phyloP scores from a whole-genome alignment of 768 basidiomycete genomes.

The Collybia sp. region DNA sequence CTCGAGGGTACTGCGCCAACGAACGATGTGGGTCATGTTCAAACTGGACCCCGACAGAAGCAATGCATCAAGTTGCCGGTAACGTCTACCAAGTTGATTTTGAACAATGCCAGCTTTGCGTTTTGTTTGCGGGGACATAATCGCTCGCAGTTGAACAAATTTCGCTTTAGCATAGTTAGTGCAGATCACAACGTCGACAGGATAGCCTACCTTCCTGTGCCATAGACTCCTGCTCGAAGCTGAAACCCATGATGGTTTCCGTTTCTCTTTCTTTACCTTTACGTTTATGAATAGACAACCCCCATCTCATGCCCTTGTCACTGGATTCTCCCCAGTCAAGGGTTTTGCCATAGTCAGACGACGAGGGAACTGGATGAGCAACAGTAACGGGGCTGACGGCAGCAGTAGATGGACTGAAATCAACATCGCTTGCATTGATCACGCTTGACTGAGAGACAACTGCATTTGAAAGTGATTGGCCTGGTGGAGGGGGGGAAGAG shows the following conservation, averaged over 20 bases:
- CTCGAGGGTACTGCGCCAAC: slow-evolving; percentile 58
- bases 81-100: slow-evolving; percentile 64
- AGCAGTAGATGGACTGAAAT: slow-evolving; percentile 66
- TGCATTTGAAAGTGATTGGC: slow-evolving; percentile 19
- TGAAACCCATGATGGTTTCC: slow-evolving; percentile 27
- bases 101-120: slow-evolving; percentile 62
- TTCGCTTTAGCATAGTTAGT: slow-evolving; percentile 39
- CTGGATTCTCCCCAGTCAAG: slow-evolving; percentile 69
- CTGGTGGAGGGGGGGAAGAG: slow-evolving; percentile 26
- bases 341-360: slow-evolving; percentile 63
- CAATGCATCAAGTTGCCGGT: slow-evolving; percentile 44
- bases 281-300: slow-evolving; percentile 50
- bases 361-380: slow-evolving; percentile 64
- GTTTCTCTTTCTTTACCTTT: slow-evolving; percentile 49
- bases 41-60: slow-evolving; percentile 26
- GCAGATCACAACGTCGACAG: neutral
- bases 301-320: slow-evolving; percentile 57
- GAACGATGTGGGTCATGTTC: slow-evolving; percentile 46
- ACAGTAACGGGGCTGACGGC: slow-evolving; percentile 21
- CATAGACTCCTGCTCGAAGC: slow-evolving; percentile 57
- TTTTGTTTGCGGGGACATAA: slow-evolving; percentile 46
- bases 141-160: slow-evolving; percentile 46
- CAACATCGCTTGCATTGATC: slow-evolving; percentile 45
- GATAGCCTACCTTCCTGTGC: slow-evolving; percentile 45
- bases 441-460: slow-evolving; percentile 18